These are phyloP conservation scores for Pelargonium nanum DNA, from an alignment of 345 rosid genomes.

Conservation along the genomic window DNA sequence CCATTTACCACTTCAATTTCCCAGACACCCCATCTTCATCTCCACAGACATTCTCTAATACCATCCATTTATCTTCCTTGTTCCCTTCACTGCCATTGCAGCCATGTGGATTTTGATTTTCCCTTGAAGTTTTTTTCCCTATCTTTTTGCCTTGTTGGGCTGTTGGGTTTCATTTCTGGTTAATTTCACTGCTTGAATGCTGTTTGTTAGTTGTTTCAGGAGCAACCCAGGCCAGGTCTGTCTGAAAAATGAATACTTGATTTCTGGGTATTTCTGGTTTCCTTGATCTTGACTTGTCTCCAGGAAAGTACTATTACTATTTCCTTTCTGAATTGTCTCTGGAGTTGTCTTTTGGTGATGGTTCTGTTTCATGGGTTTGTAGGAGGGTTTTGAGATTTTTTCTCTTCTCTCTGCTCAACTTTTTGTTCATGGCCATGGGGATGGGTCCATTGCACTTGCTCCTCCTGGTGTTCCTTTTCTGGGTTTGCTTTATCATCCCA, in stretches of 20 bases:
- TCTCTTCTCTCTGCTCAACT: neutral
- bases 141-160: neutral
- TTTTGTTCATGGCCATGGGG: neutral
- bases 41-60: neutral
- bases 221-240: too few species aligned
- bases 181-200: too few species aligned
- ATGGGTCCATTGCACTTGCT: slow-evolving; percentile 32
- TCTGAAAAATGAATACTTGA: too few species aligned
- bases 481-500: slow-evolving; percentile 23
- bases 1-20: neutral
- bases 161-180: too few species aligned
- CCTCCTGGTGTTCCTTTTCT: slow-evolving; percentile 28
- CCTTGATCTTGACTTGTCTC: neutral
- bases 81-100: neutral
- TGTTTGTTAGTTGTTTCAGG: too few species aligned
- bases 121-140: neutral
- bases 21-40: neutral
- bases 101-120: neutral
- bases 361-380: neutral
- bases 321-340: too few species aligned
- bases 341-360: neutral
- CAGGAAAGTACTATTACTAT: too few species aligned
- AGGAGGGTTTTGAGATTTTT: neutral
- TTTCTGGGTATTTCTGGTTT: neutral
- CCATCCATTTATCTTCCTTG: neutral